Conservation (phyloP, 805 yeast species). For the Metschnikowia borealis region DNA sequence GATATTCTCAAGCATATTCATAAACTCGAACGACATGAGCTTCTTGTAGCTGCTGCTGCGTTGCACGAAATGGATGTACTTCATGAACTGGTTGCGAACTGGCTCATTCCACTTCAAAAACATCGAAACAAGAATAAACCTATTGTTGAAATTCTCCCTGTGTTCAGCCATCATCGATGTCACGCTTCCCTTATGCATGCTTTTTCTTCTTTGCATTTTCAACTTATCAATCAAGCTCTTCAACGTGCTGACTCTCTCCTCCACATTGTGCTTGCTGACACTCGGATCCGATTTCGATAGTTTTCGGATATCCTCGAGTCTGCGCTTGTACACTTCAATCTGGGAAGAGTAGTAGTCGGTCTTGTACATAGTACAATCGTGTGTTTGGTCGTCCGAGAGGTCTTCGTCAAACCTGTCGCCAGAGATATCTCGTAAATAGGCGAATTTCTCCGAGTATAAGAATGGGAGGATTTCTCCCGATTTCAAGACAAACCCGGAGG, state of each 20-base stretch:
- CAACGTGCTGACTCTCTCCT: conserved; percentile 13
- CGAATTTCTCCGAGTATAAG: conserved; percentile 62
- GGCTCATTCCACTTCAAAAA: conserved; percentile 40
- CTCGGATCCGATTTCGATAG: conserved; percentile 9
- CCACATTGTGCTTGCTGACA: conserved; percentile 8
- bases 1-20: conserved; percentile 31
- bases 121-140: conserved; percentile 36
- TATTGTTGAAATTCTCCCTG: conserved; percentile 29
- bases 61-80: conserved; percentile 37
- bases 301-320: conserved; percentile 25
- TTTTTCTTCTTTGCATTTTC: conserved; percentile 5
- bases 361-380: conserved; percentile 26
- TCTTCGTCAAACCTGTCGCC: conserved; percentile 9
- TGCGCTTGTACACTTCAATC: conserved; percentile 21
- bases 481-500: conserved; percentile 34
- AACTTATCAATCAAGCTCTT: conserved; percentile 13
- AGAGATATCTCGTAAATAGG: conserved; percentile 61
- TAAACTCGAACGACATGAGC: conserved; percentile 33
- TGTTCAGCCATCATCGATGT: conserved; percentile 4
- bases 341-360: conserved; percentile 28
- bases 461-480: conserved; percentile 55
- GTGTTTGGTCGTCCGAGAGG: conserved; percentile 26
- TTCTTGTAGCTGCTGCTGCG: conserved; percentile 23
- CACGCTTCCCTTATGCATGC: conserved; percentile 7
- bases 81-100: conserved; percentile 31